These are phyloP conservation scores for Gynostemma pentaphyllum DNA, from an alignment of 306 rosid genomes.

Conservation along the genomic window DNA sequence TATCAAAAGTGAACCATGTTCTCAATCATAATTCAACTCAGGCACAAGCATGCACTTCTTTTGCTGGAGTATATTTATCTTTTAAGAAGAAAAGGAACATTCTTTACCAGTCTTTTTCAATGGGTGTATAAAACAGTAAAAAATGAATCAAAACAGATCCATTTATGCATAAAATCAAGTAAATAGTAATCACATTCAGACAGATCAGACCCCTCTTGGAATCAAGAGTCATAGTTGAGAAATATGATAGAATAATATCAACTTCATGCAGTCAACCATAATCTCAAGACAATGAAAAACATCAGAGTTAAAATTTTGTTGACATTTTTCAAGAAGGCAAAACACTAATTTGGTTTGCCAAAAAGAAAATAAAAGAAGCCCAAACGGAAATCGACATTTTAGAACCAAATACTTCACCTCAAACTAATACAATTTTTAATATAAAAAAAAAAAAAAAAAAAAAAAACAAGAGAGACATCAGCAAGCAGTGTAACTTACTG, in stretches of 20 bases:
- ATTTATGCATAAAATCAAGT: not conserved
- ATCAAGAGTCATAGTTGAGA: not conserved
- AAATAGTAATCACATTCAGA: not conserved
- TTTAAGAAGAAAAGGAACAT: not conserved
- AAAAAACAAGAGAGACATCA: not conserved
- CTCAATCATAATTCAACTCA: not conserved
- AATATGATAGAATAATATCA: not conserved
- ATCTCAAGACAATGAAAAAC: too few species aligned
- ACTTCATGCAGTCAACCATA: not conserved
- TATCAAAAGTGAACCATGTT: constrained; percentile 1
- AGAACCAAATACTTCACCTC: not conserved
- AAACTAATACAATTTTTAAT: not conserved
- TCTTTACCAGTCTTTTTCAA: not conserved
- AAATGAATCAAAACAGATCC: not conserved
- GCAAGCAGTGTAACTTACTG: not conserved
- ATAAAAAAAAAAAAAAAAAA: too few species aligned
- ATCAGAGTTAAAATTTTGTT: not conserved
- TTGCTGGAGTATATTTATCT: not conserved
- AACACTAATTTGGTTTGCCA: not conserved
- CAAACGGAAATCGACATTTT: not conserved
- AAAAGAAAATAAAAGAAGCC: not conserved
- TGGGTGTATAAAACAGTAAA: not conserved
- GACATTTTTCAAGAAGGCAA: not conserved
- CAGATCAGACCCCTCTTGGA: not conserved
- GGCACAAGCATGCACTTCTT: constrained; percentile 1